These are phyloP conservation scores for Luffa aegyptiaca DNA, from an alignment of 306 rosid species.

Conservation along the genomic window DNA sequence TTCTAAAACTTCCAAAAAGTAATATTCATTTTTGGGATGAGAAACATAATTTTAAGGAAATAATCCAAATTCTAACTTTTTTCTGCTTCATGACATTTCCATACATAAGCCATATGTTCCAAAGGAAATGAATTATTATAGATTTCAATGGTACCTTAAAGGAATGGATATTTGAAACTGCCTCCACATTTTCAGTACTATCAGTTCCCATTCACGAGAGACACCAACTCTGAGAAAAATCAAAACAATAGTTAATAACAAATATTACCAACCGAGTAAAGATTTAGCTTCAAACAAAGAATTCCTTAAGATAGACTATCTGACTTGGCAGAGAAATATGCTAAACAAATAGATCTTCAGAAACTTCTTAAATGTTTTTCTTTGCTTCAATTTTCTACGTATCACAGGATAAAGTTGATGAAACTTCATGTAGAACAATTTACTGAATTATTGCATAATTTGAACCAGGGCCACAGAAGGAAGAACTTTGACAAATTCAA, in stretches of 20 bases:
- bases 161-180: slow-evolving; percentile 25
- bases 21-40: neutral
- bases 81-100: neutral
- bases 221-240: slow-evolving; percentile 18
- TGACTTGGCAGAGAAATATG: neutral
- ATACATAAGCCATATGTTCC: neutral
- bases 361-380: neutral
- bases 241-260: slow-evolving; percentile 11
- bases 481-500: neutral
- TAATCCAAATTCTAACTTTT: neutral
- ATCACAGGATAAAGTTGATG: neutral
- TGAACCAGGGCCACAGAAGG: neutral
- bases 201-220: slow-evolving; percentile 61
- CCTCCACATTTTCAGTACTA: slow-evolving; percentile 30
- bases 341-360: neutral
- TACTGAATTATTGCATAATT: neutral
- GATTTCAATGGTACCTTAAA: slow-evolving; percentile 38
- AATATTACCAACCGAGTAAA: neutral
- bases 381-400: neutral
- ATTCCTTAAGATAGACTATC: neutral
- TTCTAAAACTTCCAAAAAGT: neutral
- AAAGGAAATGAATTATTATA: neutral
- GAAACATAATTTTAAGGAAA: neutral
- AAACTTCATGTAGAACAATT: neutral
- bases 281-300: neutral